phyloP scores from a whole-genome alignment of 164 flowering plant species.

The grape (Vitis vinifera) region DNA sequence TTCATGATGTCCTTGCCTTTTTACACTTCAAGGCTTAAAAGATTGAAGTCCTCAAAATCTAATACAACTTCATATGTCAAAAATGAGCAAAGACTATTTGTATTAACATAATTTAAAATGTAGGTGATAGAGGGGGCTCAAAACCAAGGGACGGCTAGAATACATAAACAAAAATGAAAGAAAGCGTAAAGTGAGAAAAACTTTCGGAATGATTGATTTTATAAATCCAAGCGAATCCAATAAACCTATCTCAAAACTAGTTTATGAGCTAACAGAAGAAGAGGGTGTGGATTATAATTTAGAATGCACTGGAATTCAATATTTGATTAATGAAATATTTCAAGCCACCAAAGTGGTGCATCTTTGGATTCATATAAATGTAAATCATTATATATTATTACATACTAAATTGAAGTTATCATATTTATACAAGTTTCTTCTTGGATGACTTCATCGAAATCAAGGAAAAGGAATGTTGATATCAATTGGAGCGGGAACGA shows the following conservation, averaged over 20 bases:
- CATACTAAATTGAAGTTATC: no score
- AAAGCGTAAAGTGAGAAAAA: slow-evolving; percentile 30
- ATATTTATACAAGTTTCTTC: no score
- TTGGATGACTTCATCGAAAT: neutral
- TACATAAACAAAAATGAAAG: slow-evolving; percentile 34
- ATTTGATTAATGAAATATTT: slow-evolving; percentile 35
- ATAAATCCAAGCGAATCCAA: slow-evolving; percentile 29
- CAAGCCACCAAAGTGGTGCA: slow-evolving; percentile 40
- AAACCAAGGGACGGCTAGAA: slow-evolving; percentile 36
- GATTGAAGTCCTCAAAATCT: no score
- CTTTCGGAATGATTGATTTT: slow-evolving; percentile 51
- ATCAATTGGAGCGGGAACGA: slow-evolving; percentile 26
- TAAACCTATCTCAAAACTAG: slow-evolving; percentile 30
- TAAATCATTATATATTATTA: no score
- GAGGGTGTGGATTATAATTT: slow-evolving; percentile 50
- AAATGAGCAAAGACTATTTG: no score
- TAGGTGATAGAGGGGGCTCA: slow-evolving; percentile 29
- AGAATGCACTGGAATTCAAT: slow-evolving; percentile 44
- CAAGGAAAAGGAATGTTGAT: slow-evolving; percentile 43
- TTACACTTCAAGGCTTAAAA: no score
- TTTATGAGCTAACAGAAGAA: slow-evolving; percentile 44
- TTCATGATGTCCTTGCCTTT: no score
- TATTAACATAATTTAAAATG: no score
- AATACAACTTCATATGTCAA: no score
- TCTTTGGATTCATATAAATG: no score